Evolutionary conservation across 495 filamentous ascomycete species (phyloP).

Genomic region (Talaromyces wortmannii): DNA sequence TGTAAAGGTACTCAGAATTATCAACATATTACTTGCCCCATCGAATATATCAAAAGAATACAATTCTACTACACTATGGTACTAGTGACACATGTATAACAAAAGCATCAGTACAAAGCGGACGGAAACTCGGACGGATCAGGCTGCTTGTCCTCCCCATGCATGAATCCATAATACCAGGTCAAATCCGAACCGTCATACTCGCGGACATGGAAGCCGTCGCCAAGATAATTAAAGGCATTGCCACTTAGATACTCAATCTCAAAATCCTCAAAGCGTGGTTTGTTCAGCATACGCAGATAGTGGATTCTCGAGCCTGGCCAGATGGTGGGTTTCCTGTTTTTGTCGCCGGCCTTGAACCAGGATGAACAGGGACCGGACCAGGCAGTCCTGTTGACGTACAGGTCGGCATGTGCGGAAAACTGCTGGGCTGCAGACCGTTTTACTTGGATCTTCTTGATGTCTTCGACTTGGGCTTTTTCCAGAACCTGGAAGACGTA

Average conservation of each 20-base stretch:
- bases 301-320: slow-evolving; percentile 35
- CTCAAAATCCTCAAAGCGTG: slow-evolving; percentile 43
- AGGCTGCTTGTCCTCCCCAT: no score
- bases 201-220: slow-evolving; percentile 12
- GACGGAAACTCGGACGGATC: no score
- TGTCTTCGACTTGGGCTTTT: slow-evolving; percentile 19
- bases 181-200: not conserved
- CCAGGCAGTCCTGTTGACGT: slow-evolving; percentile 31
- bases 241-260: slow-evolving; percentile 8
- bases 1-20: no score
- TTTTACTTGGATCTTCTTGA: slow-evolving; percentile 7
- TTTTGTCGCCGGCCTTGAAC: slow-evolving; percentile 25
- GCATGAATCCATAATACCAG: no score
- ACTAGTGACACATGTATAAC: no score
- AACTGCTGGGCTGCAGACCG: slow-evolving; percentile 26
- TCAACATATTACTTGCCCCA: no score
- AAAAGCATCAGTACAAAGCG: no score
- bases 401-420: slow-evolving; percentile 20
- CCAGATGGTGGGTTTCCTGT: slow-evolving; percentile 14
- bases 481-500: slow-evolving; percentile 32
- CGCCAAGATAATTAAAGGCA: slow-evolving; percentile 15
- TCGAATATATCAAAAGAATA: no score
- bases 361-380: slow-evolving; percentile 30
- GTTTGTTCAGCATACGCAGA: slow-evolving; percentile 37
- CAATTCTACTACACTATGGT: no score